Base-by-base conservation (phyloP, 2,329 filamentous ascomycete genomes). In the Fragosphaeria purpurea region DNA sequence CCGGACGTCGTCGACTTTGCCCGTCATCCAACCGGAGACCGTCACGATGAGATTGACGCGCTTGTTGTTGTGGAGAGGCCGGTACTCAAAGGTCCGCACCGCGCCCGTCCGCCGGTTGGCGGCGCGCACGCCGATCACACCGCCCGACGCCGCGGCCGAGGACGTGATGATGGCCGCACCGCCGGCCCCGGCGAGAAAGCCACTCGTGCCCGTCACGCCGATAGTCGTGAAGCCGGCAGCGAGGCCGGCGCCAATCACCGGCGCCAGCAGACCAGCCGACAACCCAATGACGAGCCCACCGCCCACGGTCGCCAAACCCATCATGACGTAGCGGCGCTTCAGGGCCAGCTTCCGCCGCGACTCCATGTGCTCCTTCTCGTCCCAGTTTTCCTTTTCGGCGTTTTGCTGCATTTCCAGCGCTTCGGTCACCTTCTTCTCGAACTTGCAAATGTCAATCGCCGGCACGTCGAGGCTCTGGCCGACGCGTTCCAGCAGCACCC, bases 1-100 rank as follows among this genome's bases (percentile, higher is more conserved):
- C 53, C 93, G 86, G 46, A 98, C 90, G 65, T 98, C 93, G 68
- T 98, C 93, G 48, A 95, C 83, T 63, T 95, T 97, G 61, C 94
- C 93, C 41, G 88, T 96, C 86, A 98, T 94, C 93, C 93, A 98
- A 4, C 93, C 93, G 0, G 91, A 89, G 34, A 98, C 81, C 0
- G 93, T 97, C 40, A 98, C 82, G 56, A 98, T 93, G 34, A 98
- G 76, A 60, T 98, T 97, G 40, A 96, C 87, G 52, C 90, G 79
- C 69, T 98, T 98, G 68, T 97, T 97, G 70, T 98, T 98, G 72
- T 97, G 90, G 44, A 98, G 71, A 6, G 93, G 93, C 43, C 91
- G 81, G 64, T 97, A 98, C 67, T 98, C 93, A 62, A 97, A 98
- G 0, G 93, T 98, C 67, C 84, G 89, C 52, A 98, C 94, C 1